phyloP scores from a whole-genome alignment of 2,329 filamentous ascomycete genomes.

The Periconia digitata region DNA sequence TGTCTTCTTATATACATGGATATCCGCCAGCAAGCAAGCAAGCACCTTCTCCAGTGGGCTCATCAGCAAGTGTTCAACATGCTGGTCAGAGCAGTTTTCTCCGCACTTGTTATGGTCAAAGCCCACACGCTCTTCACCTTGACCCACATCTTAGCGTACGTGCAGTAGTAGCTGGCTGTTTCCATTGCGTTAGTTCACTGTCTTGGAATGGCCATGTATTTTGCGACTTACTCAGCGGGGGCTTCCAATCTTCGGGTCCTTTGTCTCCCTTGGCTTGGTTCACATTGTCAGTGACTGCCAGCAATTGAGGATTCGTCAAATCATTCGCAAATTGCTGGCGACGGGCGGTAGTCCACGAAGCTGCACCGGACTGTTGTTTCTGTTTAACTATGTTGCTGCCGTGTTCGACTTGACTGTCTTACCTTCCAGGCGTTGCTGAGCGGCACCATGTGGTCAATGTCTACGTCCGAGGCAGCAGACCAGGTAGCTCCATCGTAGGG shows the following conservation, averaged over 20 bases:
- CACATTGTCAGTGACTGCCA: slow-evolving; percentile 76
- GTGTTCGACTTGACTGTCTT: slow-evolving; percentile 62
- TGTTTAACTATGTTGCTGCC: neutral
- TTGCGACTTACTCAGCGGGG: slow-evolving; percentile 38
- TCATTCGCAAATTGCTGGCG: slow-evolving; percentile 76
- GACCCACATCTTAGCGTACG: slow-evolving; percentile 75
- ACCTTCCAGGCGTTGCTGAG: slow-evolving; percentile 79
- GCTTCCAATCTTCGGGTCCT: slow-evolving; percentile 76
- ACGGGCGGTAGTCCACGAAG: slow-evolving; percentile 67
- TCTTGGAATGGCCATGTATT: neutral
- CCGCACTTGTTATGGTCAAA: slow-evolving; percentile 68
- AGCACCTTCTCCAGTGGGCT: neutral
- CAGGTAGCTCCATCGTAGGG: slow-evolving; percentile 75
- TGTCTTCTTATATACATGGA: neutral
- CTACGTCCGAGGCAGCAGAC: slow-evolving; percentile 68
- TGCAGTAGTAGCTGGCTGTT: slow-evolving; percentile 68
- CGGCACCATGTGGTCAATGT: slow-evolving; percentile 84
- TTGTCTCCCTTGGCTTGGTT: slow-evolving; percentile 75
- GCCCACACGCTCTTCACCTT: slow-evolving; percentile 74
- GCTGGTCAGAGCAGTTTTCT: slow-evolving; percentile 67
- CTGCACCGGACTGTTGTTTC: slow-evolving; percentile 64
- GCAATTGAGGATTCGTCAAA: slow-evolving; percentile 71
- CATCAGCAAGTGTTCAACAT: slow-evolving; percentile 69
- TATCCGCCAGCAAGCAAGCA: neutral
- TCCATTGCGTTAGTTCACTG: slow-evolving; percentile 8